Evolutionary conservation across 257 asterid genomes (phyloP).

Genomic region (Solanum virginianum): DNA sequence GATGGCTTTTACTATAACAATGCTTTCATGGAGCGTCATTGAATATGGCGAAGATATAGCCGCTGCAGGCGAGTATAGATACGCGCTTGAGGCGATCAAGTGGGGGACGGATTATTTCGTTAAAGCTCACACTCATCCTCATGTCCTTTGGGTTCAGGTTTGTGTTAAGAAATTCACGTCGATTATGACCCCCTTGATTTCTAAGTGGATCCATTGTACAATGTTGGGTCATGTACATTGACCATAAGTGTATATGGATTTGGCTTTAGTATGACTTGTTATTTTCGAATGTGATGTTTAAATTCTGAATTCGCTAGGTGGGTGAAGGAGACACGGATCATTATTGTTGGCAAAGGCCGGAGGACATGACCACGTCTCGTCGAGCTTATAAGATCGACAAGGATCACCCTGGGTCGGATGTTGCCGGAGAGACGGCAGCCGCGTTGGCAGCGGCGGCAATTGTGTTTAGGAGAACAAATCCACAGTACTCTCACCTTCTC

Average conservation of each 20-base stretch:
- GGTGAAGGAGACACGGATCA: conserved; percentile 76
- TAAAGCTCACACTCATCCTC: conserved; percentile 72
- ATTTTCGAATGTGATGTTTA: rapidly evolving
- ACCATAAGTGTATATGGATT: not conserved
- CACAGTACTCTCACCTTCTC: conserved; percentile 55
- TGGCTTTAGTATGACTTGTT: not conserved
- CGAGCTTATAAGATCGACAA: conserved; percentile 54
- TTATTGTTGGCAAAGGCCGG: conserved; percentile 69
- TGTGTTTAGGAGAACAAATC: conserved; percentile 48
- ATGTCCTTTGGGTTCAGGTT: conserved; percentile 90
- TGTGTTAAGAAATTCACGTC: not conserved
- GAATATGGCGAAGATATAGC: conserved; percentile 38
- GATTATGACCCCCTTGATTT: not conserved
- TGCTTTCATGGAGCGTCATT: conserved; percentile 72
- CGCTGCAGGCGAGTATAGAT: conserved; percentile 46
- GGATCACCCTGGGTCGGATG: conserved; percentile 52
- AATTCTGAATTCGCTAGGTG: conserved; percentile 11
- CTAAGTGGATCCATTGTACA: conserved; percentile 12
- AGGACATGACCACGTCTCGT: conserved; percentile 67
- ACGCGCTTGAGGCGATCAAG: conserved; percentile 75
- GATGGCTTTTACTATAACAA: conserved; percentile 75
- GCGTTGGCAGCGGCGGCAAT: conserved; percentile 65
- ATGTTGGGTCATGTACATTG: not conserved
- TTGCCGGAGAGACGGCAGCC: conserved; percentile 61
- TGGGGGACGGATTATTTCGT: conserved; percentile 97